Percentiles rank a stretch among this genome's conserved stretches.
Evolutionary conservation across 306 rosid genomes (phyloP).

Genomic region (Sesbania bispinosa): DNA sequence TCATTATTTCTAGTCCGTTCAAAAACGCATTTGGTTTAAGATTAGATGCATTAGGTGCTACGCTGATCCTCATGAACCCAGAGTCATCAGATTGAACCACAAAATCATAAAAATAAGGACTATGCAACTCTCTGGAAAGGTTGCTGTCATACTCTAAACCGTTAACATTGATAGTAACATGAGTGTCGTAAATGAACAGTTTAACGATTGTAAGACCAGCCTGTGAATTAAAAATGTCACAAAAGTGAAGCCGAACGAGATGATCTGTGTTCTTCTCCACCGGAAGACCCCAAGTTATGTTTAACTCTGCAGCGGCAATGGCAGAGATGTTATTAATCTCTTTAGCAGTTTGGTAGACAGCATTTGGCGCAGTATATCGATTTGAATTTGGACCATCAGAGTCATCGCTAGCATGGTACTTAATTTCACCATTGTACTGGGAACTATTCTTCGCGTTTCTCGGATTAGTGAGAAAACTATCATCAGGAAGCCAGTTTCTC

Average conservation of each 20-base stretch:
- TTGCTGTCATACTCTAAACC: fast-evolving
- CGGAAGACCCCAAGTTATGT: constrained; percentile 31
- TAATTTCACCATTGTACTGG: fast-evolving
- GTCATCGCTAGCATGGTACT: neutral
- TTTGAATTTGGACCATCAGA: neutral
- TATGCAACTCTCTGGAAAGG: fast-evolving
- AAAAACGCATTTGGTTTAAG: neutral
- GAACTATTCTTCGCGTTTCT: neutral
- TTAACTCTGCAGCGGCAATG: neutral
- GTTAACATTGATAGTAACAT: fast-evolving
- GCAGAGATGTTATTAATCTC: fast-evolving
- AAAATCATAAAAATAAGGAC: constrained; percentile 32
- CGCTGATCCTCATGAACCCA: neutral
- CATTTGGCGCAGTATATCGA: neutral
- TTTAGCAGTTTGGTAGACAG: constrained; percentile 19
- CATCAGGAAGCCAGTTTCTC: constrained; percentile 43
- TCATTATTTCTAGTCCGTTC: constrained; percentile 52
- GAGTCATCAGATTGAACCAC: constrained; percentile 35
- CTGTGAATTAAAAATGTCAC: neutral
- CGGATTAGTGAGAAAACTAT: neutral
- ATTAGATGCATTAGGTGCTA: neutral
- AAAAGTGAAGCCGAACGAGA: constrained; percentile 41
- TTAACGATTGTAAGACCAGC: fast-evolving
- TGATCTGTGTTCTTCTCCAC: constrained; percentile 24
- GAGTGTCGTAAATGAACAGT: neutral